Evolutionary conservation across 2,329 filamentous ascomycete genomes (phyloP), one percentile per base, ranked within the genome.

Genomic region (Fusarium hainanense): DNA sequence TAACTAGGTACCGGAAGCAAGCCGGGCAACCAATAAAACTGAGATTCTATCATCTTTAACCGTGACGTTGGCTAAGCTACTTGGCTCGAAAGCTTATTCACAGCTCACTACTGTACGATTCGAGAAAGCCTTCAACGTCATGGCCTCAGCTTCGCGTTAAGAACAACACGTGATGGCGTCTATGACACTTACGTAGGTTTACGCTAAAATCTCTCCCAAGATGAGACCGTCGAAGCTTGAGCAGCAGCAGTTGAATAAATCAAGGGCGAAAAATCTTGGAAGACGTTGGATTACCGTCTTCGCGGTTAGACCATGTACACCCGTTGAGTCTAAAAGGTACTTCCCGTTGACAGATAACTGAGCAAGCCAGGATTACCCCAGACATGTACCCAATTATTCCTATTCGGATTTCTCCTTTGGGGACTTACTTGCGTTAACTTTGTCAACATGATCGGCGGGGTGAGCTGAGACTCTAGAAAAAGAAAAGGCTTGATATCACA

Each of bases 41-140:
- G 14, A 12, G 54, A 42, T 12, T 28, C 27, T 34, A 44, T 28
- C 25, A 43, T 32, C 25, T 14, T 25, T 23, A n/a, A 50, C 16
- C 21, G 59, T 64, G 58, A 68, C 67, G 58, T 44, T 48, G 23
- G 41, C n/a, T 27, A 46, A 41, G 25, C 40, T 18, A 10, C 13
- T 23, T 42, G 49, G 42, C 18, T 34, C 14, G 18, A 58, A 58
- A 67, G 56, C 40, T 49, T 49, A 41, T 41, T 65, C 41, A 44
- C 11, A 30, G 40, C 34, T 37, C 34, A 37, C 34, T 37, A 48
- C 20, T 42, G 25, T 27, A 37, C 25, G 25, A 23, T 40, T 30
- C 20, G 34, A 16, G 48, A 63, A 52, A 63, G 52, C 52, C 62
- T 40, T 55, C 30, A 44, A 42, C 58, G 63, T 61, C 63, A 70